phyloP scores from a whole-genome alignment of 495 filamentous ascomycete species.

The Aspergillus avenaceus region DNA sequence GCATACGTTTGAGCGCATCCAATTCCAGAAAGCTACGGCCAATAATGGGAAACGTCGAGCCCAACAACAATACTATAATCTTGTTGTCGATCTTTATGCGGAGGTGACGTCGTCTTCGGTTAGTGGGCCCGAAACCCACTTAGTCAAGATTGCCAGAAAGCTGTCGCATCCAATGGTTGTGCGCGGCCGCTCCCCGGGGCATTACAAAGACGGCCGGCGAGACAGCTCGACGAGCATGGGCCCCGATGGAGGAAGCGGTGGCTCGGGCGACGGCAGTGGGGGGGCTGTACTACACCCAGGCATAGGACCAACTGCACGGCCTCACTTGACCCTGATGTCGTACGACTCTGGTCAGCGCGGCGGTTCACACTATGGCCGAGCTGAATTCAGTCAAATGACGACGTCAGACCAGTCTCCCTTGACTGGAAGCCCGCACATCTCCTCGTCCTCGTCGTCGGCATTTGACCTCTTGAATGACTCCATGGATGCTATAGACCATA shows the following conservation, averaged over 20 bases:
- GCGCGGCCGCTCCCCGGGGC: conserved; percentile 85
- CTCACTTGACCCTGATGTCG: conserved; percentile 32
- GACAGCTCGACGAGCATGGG: conserved; percentile 68
- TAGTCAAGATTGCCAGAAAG: conserved; percentile 73
- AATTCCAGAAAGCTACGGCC: conserved; percentile 93
- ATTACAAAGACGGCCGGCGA: conserved; percentile 82
- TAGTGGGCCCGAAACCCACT: conserved; percentile 39
- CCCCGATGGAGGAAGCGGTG: conserved; percentile 53
- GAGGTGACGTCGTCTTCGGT: conserved; percentile 54
- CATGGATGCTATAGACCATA: conserved; percentile 40
- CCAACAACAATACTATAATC: conserved; percentile 89
- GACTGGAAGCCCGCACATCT: conserved; percentile 39
- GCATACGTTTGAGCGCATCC: conserved; percentile 83
- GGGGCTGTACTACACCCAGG: conserved; percentile 28
- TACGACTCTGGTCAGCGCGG: conserved; percentile 35
- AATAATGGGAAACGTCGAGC: conserved; percentile 94
- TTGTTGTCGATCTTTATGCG: conserved; percentile 84
- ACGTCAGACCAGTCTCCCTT: conserved; percentile 35
- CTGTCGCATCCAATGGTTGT: conserved; percentile 89
- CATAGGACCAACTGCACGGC: conserved; percentile 29
- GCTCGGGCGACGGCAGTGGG: conserved; percentile 28
- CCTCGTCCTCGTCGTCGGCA: conserved; percentile 40
- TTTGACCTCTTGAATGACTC: conserved; percentile 39
- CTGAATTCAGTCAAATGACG: conserved; percentile 34
- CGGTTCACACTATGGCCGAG: conserved; percentile 30